A percentile compares a stretch with the other conserved stretches of the same genome.
These are phyloP conservation scores for Spathaspora boniae DNA, from an alignment of 805 yeast genomes.

Conservation along the genomic window DNA sequence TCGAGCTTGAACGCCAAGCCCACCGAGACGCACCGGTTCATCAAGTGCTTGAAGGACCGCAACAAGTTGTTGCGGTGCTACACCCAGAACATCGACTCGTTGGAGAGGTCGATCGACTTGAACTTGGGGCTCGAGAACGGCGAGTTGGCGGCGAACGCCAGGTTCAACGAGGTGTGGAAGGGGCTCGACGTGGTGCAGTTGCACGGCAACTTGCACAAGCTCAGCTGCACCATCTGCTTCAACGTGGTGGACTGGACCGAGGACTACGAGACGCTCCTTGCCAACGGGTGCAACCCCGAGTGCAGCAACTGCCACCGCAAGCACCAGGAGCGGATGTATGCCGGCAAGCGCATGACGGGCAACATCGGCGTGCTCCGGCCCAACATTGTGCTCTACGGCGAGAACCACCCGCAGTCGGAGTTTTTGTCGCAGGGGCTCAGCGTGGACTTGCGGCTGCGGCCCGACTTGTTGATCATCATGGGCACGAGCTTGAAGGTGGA, in stretches of 20 bases:
- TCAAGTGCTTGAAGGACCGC: constrained; percentile 55
- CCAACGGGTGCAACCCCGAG: constrained; percentile 68
- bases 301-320: constrained; percentile 66
- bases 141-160: constrained; percentile 13
- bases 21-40: constrained; percentile 79
- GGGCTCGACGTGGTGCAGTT: constrained; percentile 76
- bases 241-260: constrained; percentile 58
- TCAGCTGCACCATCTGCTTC: constrained; percentile 75
- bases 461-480: constrained; percentile 80
- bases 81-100: constrained; percentile 92
- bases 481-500: constrained; percentile 92
- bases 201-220: constrained; percentile 80
- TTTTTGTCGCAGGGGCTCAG: constrained; percentile 66
- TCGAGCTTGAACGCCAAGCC: constrained; percentile 68
- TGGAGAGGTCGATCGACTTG: constrained; percentile 67
- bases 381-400: constrained; percentile 88
- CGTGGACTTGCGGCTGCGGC: constrained; percentile 61
- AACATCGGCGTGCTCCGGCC: constrained; percentile 79
- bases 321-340: constrained; percentile 51
- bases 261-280: constrained; percentile 43
- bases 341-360: constrained; percentile 74
- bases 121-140: constrained; percentile 45
- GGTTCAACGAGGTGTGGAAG: constrained; percentile 50
- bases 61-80: constrained; percentile 78
- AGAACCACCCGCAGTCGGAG: constrained; percentile 86